Evolutionary conservation across 2,329 filamentous ascomycete genomes (phyloP).

Genomic region (Colletotrichum nymphaeae): DNA sequence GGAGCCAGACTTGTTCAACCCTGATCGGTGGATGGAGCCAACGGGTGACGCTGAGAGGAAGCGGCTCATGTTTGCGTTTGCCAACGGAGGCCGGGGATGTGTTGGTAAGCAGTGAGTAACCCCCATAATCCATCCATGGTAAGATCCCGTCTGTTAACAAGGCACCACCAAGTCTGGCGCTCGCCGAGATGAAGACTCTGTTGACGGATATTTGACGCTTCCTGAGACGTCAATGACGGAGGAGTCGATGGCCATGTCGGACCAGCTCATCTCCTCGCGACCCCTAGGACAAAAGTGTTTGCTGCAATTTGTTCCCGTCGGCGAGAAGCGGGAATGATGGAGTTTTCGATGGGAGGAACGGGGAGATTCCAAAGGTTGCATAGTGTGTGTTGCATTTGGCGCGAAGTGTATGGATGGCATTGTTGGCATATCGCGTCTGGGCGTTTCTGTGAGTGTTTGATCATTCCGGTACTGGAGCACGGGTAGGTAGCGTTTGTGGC

Average conservation of each 20-base stretch:
- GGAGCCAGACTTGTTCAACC: conserved; percentile 80
- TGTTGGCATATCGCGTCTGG: neutral
- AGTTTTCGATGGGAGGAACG: neutral
- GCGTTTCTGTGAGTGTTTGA: neutral
- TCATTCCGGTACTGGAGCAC: neutral
- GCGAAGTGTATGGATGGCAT: neutral
- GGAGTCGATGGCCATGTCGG: conserved; percentile 71
- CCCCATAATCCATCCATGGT: neutral
- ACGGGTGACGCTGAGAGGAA: conserved; percentile 79
- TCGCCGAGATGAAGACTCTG: conserved; percentile 76
- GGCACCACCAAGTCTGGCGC: conserved; percentile 60
- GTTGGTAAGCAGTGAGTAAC: conserved; percentile 73
- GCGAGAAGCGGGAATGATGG: conserved; percentile 14
- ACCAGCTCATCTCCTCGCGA: conserved; percentile 75
- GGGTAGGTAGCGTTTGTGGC: neutral
- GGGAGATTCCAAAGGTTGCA: neutral
- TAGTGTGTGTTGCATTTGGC: neutral
- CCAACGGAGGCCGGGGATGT: conserved; percentile 73
- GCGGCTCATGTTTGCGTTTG: conserved; percentile 73
- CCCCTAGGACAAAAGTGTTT: conserved; percentile 70
- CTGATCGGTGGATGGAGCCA: conserved; percentile 84
- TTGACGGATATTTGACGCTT: conserved; percentile 71
- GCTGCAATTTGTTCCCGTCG: conserved; percentile 58
- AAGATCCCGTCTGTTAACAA: neutral
- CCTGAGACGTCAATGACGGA: conserved; percentile 65